Evolutionary conservation across 345 rosid genomes (phyloP).

Genomic region (Stellera chamaejasme): DNA sequence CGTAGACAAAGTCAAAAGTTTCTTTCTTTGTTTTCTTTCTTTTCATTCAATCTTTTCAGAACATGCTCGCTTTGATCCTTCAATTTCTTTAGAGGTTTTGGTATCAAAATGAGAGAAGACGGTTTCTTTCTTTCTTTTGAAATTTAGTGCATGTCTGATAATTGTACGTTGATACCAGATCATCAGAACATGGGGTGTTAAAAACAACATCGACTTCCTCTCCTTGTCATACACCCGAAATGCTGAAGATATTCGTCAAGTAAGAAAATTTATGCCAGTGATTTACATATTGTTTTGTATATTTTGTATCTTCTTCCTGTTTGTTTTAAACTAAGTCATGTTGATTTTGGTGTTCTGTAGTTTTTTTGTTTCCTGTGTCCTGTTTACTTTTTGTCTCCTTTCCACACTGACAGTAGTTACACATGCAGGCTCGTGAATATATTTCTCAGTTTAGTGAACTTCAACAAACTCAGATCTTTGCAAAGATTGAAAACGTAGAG

Average conservation of each 20-base stretch:
- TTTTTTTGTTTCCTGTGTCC: slow-evolving; percentile 3
- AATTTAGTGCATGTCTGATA: background rate
- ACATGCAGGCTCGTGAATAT: slow-evolving; percentile 48
- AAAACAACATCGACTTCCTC: slow-evolving; percentile 58
- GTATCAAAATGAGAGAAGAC: no score
- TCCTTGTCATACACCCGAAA: slow-evolving; percentile 53
- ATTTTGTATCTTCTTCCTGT: background rate
- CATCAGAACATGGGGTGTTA: slow-evolving; percentile 65
- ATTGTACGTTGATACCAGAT: slow-evolving; percentile 28
- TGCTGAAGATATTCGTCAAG: slow-evolving; percentile 66
- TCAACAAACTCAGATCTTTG: slow-evolving; percentile 52
- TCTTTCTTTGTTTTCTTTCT: no score
- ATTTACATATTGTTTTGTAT: slow-evolving; percentile 1
- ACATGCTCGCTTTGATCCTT: no score
- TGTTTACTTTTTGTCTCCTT: background rate
- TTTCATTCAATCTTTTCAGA: no score
- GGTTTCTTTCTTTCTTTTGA: no score
- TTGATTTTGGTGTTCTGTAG: background rate
- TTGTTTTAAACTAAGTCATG: background rate
- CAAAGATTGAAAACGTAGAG: slow-evolving; percentile 65
- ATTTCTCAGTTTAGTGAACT: slow-evolving; percentile 47
- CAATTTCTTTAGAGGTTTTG: no score
- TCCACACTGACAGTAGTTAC: slow-evolving; percentile 6
- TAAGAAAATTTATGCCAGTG: slow-evolving; percentile 18
- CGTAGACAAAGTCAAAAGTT: no score